Conservation (phyloP, 768 basidiomycete species). For the Russula earlei region DNA sequence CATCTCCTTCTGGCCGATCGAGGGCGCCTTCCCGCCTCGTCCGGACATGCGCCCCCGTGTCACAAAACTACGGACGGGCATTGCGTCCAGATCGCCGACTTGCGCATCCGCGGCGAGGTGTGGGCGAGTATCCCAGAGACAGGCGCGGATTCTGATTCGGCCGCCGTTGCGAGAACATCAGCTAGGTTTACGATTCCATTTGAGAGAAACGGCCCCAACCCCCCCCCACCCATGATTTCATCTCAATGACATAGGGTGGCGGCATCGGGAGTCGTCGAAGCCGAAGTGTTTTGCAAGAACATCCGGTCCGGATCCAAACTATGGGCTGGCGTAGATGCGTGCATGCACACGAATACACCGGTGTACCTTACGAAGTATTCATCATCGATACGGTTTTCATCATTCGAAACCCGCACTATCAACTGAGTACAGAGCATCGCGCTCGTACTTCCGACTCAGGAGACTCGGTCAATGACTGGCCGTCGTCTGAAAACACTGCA, state of each 20-base stretch:
- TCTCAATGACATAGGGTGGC: neutral
- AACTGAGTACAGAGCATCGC: too few relatives aligned
- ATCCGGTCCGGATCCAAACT: neutral
- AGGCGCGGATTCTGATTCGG: neutral
- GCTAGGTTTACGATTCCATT: neutral
- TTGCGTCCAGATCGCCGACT: too few relatives aligned
- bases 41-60: neutral
- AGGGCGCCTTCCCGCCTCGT: neutral
- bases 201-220: neutral
- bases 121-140: neutral
- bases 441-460: too few relatives aligned
- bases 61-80: too few relatives aligned
- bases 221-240: neutral
- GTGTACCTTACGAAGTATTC: too few relatives aligned
- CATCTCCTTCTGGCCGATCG: neutral
- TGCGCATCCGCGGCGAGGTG: too few relatives aligned
- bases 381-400: too few relatives aligned
- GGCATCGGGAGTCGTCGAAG: neutral
- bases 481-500: too few relatives aligned
- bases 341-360: too few relatives aligned
- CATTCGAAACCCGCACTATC: too few relatives aligned
- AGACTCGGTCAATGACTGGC: too few relatives aligned
- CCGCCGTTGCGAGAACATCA: neutral
- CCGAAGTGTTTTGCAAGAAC: neutral
- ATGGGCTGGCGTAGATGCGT: too few relatives aligned